Evolutionary conservation across 805 yeast genomes (phyloP).

Genomic region (Lipomyces starkeyi): DNA sequence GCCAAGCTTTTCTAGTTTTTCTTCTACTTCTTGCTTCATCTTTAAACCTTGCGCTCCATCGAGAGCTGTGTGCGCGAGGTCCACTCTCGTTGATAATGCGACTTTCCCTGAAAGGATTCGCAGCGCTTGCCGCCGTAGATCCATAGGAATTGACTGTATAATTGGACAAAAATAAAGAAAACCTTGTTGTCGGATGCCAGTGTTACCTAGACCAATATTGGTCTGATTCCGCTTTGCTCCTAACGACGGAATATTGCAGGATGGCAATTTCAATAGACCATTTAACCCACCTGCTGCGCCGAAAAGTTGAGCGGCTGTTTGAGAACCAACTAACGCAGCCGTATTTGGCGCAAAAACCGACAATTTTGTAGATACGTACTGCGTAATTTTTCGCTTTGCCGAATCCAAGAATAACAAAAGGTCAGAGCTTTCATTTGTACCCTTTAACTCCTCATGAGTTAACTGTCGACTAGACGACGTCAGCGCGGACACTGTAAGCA

Average conservation of each 20-base stretch:
- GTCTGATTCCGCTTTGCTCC: constrained; percentile 59
- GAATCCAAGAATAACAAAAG: constrained; percentile 55
- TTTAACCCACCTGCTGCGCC: constrained; percentile 71
- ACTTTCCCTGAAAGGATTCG: constrained; percentile 81
- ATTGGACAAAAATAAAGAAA: constrained; percentile 66
- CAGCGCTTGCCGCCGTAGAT: constrained; percentile 68
- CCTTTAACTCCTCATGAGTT: constrained; percentile 47
- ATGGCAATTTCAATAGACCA: constrained; percentile 70
- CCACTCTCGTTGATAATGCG: constrained; percentile 82
- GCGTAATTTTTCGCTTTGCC: constrained; percentile 53
- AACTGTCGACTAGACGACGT: constrained; percentile 51
- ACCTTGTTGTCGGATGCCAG: constrained; percentile 68
- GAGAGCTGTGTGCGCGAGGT: constrained; percentile 53
- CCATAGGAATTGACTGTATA: constrained; percentile 64
- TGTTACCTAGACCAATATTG: constrained; percentile 51
- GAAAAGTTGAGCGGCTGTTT: constrained; percentile 73
- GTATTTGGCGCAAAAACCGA: constrained; percentile 78
- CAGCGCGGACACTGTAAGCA: constrained; percentile 74
- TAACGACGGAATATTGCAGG: constrained; percentile 81
- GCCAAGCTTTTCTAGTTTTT: constrained; percentile 70
- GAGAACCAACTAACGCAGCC: constrained; percentile 71
- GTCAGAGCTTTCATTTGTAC: constrained; percentile 55
- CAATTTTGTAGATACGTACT: constrained; percentile 63
- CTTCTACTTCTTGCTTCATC: constrained; percentile 64
- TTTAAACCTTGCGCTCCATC: constrained; percentile 63